Conservation (phyloP, 2,329 filamentous ascomycete genomes). For the Hymenotorrendiella dingleyae region DNA sequence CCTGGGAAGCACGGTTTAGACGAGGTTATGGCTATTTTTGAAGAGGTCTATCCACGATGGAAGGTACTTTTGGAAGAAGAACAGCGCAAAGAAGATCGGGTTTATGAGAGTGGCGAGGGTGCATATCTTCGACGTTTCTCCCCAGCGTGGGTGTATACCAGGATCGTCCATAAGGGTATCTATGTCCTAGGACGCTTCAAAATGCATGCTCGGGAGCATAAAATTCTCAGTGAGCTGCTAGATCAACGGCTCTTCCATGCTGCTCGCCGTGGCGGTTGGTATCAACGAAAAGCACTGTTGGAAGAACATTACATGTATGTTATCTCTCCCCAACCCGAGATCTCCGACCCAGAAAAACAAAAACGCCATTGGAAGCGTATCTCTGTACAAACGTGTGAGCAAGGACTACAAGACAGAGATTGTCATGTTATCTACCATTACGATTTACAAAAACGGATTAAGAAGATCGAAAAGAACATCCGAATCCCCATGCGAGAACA, state of each 20-base stretch:
- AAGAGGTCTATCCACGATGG: conserved; percentile 78
- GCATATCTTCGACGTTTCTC: conserved; percentile 86
- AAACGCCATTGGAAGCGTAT: conserved; percentile 79
- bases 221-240: conserved; percentile 68
- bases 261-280: conserved; percentile 83
- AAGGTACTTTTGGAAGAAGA: conserved; percentile 65
- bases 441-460: conserved; percentile 88
- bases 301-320: conserved; percentile 92
- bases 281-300: conserved; percentile 86
- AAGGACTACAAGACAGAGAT: conserved; percentile 77
- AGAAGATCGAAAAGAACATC: conserved; percentile 80
- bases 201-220: conserved; percentile 70
- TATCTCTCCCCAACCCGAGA: conserved; percentile 31
- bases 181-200: conserved; percentile 77
- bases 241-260: conserved; percentile 78
- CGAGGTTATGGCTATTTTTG: conserved; percentile 64
- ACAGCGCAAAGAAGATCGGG: conserved; percentile 65
- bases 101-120: conserved; percentile 79
- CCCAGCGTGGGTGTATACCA: conserved; percentile 86
- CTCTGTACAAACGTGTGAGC: conserved; percentile 76
- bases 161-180: conserved; percentile 84
- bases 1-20: conserved; percentile 60
- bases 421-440: conserved; percentile 93
- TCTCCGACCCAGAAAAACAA: conserved; percentile 46
- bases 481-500: conserved; percentile 79